phyloP scores from a whole-genome alignment of 768 basidiomycete genomes.

The Coprinopsis cinerea region DNA sequence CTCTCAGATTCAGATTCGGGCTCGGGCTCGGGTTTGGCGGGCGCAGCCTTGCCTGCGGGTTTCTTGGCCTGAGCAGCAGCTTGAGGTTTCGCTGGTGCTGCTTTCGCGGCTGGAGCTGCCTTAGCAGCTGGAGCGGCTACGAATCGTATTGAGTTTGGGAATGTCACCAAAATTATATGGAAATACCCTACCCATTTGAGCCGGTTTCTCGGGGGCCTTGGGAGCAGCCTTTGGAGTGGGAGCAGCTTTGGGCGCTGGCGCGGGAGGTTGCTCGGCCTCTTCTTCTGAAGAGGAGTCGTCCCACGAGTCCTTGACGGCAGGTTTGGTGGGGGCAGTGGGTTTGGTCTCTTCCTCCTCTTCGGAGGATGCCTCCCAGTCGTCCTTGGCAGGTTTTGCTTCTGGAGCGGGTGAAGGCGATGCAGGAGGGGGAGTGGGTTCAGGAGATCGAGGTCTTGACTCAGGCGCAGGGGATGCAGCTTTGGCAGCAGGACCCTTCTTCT shows the following conservation, averaged over 20 bases:
- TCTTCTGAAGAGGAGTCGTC: constrained; percentile 48
- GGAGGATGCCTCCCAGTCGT: constrained; percentile 66
- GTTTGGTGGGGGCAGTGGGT: constrained; percentile 15
- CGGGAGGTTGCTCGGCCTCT: constrained; percentile 21
- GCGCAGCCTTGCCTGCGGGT: constrained; percentile 8
- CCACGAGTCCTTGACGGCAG: constrained; percentile 40
- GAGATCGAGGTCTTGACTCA: constrained; percentile 49
- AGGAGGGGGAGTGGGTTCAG: constrained; percentile 28
- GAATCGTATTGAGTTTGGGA: no score
- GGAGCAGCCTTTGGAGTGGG: constrained; percentile 2
- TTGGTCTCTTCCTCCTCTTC: constrained; percentile 42
- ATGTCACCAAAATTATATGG: no score
- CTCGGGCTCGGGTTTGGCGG: constrained; percentile 21
- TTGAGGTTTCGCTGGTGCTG: constrained; percentile 14
- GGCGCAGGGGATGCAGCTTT: constrained; percentile 52
- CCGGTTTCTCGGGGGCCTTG: no score
- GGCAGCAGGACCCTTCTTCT: constrained; percentile 58
- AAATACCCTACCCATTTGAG: no score
- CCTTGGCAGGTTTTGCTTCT: constrained; percentile 23
- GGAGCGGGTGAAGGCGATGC: constrained; percentile 22
- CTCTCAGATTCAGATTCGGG: constrained; percentile 29
- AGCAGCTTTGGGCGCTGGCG: constrained; percentile 13
- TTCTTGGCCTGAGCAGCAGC: constrained; percentile 22
- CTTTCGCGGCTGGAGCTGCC: constrained; percentile 16
- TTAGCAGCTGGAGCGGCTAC: background rate